Evolutionary conservation across 1,139 yeast species (phyloP).

Genomic region (Magnusiomyces fungicola): DNA sequence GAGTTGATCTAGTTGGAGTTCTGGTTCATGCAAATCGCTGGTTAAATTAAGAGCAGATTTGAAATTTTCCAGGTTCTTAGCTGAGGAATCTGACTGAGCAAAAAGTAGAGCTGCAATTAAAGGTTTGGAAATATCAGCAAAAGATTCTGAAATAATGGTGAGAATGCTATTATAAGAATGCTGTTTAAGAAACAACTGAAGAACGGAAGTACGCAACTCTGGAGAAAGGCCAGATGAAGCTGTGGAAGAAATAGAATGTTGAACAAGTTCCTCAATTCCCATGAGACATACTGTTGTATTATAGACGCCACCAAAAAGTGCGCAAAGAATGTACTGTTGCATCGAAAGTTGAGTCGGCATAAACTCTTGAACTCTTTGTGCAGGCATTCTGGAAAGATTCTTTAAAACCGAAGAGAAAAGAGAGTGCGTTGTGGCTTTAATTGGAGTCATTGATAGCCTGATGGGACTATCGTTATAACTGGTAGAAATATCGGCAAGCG

Average conservation of each 20-base stretch:
- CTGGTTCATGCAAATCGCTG: too few species aligned
- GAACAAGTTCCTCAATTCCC: constrained; percentile 9
- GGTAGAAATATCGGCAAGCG: too few species aligned
- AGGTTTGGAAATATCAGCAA: background rate
- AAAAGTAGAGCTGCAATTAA: background rate
- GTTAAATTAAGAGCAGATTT: background rate
- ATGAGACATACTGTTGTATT: constrained; percentile 7
- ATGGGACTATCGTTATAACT: background rate
- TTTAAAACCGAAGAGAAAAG: constrained; percentile 12
- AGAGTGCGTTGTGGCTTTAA: constrained; percentile 9
- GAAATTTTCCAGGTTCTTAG: background rate
- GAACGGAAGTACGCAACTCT: constrained; percentile 4
- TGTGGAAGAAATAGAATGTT: background rate
- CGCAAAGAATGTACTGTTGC: constrained; percentile 13
- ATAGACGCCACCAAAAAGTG: constrained; percentile 12
- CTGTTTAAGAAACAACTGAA: constrained; percentile 9
- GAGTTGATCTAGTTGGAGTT: constrained; percentile 7
- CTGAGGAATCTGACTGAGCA: too few species aligned
- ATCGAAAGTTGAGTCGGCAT: constrained; percentile 5
- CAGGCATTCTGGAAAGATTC: constrained; percentile 9
- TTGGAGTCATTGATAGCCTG: constrained; percentile 7
- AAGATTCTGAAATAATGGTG: too few species aligned
- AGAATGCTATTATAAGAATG: too few species aligned
- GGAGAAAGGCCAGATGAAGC: background rate
- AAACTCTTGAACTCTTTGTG: constrained; percentile 13